phyloP scores from a whole-genome alignment of 345 rosid species.

The Salix arbutifolia region DNA sequence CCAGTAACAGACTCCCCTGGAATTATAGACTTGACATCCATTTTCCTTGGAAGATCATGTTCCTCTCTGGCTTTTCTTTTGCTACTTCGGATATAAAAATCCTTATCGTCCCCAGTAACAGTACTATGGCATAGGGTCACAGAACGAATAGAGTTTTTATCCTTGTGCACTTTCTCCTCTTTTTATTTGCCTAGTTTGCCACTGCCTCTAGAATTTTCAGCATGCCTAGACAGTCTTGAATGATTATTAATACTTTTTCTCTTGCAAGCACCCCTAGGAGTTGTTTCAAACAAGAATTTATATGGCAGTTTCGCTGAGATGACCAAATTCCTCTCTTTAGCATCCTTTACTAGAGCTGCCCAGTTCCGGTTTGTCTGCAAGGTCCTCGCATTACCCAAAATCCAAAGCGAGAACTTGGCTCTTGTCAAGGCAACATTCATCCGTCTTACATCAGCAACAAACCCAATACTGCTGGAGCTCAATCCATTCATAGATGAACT shows the following conservation, averaged over 20 bases:
- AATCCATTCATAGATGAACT: conserved; percentile 22
- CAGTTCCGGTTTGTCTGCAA: conserved; percentile 65
- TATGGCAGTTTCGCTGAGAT: conserved; percentile 62
- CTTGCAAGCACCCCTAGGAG: conserved; percentile 16
- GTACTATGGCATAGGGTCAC: conserved; percentile 2
- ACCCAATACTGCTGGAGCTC: conserved; percentile 69
- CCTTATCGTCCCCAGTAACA: conserved; percentile 26
- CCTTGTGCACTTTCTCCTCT: conserved; percentile 25
- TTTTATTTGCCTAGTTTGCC: conserved; percentile 26
- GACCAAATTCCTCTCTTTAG: conserved; percentile 66
- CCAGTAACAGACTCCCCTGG: conserved; percentile 14
- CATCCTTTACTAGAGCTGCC: conserved; percentile 87
- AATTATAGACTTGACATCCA: too few species aligned
- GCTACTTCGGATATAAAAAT: too few species aligned
- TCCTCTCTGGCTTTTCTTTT: too few species aligned
- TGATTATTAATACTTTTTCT: conserved; percentile 22
- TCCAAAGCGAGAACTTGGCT: conserved; percentile 88
- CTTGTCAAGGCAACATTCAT: conserved; percentile 98
- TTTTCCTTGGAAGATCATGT: too few species aligned
- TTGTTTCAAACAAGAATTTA: conserved; percentile 33
- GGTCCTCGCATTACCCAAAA: conserved; percentile 78
- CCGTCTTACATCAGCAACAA: conserved; percentile 86
- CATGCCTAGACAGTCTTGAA: conserved; percentile 20
- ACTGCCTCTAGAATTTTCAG: conserved; percentile 16
- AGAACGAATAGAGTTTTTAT: conserved; percentile 13